phyloP scores from a whole-genome alignment of 495 filamentous ascomycete genomes.

The Aspergillus wentii region DNA sequence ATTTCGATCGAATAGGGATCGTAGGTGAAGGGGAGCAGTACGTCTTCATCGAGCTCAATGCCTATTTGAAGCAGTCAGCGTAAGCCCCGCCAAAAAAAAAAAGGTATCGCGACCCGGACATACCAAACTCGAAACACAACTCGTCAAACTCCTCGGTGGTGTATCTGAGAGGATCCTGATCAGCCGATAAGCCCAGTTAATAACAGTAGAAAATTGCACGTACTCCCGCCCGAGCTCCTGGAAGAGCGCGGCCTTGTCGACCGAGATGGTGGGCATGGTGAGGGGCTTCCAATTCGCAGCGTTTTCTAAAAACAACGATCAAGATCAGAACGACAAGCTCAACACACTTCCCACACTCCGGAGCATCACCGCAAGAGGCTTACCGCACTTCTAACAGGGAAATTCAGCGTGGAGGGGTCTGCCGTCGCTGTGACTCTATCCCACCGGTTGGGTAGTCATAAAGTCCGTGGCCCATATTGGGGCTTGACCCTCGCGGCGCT shows the following conservation, averaged over 20 bases:
- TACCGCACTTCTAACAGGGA: no score
- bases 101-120: constrained; percentile 20
- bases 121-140: constrained; percentile 96
- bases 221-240: constrained; percentile 86
- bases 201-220: constrained; percentile 21
- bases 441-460: constrained; percentile 4
- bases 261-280: constrained; percentile 80
- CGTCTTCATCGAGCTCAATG: constrained; percentile 96
- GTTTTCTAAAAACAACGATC: constrained; percentile 13
- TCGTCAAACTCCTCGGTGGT: constrained; percentile 94
- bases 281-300: constrained; percentile 20
- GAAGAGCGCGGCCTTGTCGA: constrained; percentile 93
- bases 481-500: constrained; percentile 15
- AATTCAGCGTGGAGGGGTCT: no score
- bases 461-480: constrained; percentile 11
- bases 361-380: no score
- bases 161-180: constrained; percentile 55
- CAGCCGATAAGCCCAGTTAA: no score
- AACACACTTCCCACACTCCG: constrained; percentile 2
- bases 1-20: not conserved
- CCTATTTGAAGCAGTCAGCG: constrained; percentile 44
- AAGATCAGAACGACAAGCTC: constrained; percentile 4
- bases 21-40: constrained; percentile 24
- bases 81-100: constrained; percentile 21
- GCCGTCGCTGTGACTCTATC: not conserved